Base-by-base conservation (phyloP, 2,329 filamentous ascomycete species). In the Akanthomyces muscarius region DNA sequence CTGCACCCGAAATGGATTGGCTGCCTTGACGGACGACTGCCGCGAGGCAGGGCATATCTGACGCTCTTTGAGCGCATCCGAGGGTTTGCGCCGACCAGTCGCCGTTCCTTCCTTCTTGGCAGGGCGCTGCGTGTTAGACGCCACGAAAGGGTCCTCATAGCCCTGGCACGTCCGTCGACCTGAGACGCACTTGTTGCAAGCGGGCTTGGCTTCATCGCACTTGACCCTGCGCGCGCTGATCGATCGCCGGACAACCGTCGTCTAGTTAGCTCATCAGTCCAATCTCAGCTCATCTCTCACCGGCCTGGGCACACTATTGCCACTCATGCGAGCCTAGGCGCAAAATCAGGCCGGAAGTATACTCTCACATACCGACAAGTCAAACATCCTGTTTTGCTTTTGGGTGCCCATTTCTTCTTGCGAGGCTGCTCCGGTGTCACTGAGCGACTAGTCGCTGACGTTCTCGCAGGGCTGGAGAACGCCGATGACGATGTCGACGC, bases 381-480 rank as follows among this genome's bases (percentile, higher is more conserved):
- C 30, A 59, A 50, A 18, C 56, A 59, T 28, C 56, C 45, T 11
- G 28, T 59, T 21, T 28, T 58, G 13, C 42, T 38, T 11, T 58
- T 58, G 5, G 55, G 55, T 18, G 42, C 55, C 55, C 56, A 59
- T 50, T 51, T 59, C 45, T 59, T 50, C 45, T 50, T 50, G n/a
- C 56, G 56, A 25, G 56, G 56, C 45, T 59, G 42, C 28, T 36
- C 41, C 1, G 41, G 28, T 10, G 42, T 55, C 23, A 13, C 21
- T 21, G 53, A 44, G 25, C 53, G 53, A 30, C 53, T 30, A 1
- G 53, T 30, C 21, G 38, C 53, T 5, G 38, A 25, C 4, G 38
- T 21, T 14, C 30, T 11, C 21, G 36, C 25, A 4, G 38, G 36
- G 38, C 38, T 23, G 28, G 54, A 48, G 28, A 42, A 48, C 28